Base-by-base conservation (phyloP, 306 rosid genomes). In the Sindora glabra region DNA sequence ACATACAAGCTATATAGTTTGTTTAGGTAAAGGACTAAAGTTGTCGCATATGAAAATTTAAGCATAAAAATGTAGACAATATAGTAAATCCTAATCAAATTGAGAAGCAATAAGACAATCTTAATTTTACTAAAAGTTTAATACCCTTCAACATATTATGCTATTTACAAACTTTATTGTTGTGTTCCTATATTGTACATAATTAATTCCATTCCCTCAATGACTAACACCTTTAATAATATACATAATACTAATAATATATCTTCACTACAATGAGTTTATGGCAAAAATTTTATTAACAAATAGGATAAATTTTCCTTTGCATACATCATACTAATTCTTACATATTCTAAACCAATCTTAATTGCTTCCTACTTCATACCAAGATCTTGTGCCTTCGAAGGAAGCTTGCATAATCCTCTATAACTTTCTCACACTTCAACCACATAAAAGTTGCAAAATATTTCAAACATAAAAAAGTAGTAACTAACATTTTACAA, bases 401-500 rank as follows among this genome's bases (percentile, higher is more conserved):
- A 17, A 80, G 71, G 49, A 80, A 68, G 42, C 36, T 37, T 46
- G 56, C 76, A 8, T 81, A 80, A 22, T 75, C 76, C 37, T 72
- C 69, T 23, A 68, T 60, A 11, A 63, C 76, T n/a, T 40, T 37
- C 32, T 71, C 79, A 37, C 85, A 79, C 62, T 68, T 75, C 37
- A 79, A 17, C 85, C 85, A 79, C 1, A 24, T 59, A 21, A 79
- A 79, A 14, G 65, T 81, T 79, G 78, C 78, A 71, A 45, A 2
- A 5, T 8, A 24, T 3, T 8, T 10, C 16, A 51, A 8, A 18
- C 1, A 1, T 6, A 8, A 5, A 57, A 1, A 1, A 10, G 1
- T 15, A 18, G 12, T 9, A 33, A 22, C 48, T 1, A 8, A 46
- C 14, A 44, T 59, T 22, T 8, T 13, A 3, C 32, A 27, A 48